Percentiles rank a stretch among this genome's conserved stretches.
Conservation (phyloP, 257 asterid species). For the Ophiorrhiza pumila region DNA sequence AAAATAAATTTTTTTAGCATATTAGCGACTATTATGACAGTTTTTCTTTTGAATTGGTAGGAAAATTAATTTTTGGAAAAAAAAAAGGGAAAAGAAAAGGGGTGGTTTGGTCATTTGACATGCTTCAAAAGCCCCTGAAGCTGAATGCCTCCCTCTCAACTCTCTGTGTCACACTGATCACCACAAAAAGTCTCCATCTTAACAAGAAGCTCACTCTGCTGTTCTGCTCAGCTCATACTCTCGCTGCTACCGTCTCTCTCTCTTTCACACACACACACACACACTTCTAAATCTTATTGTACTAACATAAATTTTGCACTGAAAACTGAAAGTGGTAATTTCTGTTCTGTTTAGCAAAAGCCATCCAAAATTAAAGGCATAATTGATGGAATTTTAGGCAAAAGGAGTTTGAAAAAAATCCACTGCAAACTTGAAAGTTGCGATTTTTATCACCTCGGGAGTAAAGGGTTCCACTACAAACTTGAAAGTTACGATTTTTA, state of each 20-base stretch:
- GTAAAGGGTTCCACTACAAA: background rate
- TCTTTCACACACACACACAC: background rate
- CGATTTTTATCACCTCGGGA: background rate
- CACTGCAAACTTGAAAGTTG: background rate
- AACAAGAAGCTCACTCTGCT: background rate
- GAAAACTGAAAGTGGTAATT: background rate
- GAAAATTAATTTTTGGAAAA: too few species aligned
- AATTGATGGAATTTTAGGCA: background rate
- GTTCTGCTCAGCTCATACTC: background rate
- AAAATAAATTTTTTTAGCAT: too few species aligned
- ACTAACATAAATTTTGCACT: too few species aligned
- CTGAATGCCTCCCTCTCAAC: background rate
- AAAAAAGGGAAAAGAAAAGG: too few species aligned
- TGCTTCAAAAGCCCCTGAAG: background rate
- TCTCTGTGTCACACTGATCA: background rate
- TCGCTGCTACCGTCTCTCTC: background rate
- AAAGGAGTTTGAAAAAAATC: background rate
- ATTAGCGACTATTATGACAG: too few species aligned
- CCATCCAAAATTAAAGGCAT: background rate
- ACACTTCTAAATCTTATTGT: too few species aligned
- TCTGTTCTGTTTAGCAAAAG: background rate
- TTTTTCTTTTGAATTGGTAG: too few species aligned
- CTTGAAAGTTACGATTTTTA: slow-evolving; percentile 2
- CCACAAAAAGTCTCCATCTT: background rate
- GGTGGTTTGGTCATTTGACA: slow-evolving; percentile 6